Base-by-base conservation (phyloP, 2,329 filamentous ascomycete genomes). In the Pseudogymnoascus sp. region DNA sequence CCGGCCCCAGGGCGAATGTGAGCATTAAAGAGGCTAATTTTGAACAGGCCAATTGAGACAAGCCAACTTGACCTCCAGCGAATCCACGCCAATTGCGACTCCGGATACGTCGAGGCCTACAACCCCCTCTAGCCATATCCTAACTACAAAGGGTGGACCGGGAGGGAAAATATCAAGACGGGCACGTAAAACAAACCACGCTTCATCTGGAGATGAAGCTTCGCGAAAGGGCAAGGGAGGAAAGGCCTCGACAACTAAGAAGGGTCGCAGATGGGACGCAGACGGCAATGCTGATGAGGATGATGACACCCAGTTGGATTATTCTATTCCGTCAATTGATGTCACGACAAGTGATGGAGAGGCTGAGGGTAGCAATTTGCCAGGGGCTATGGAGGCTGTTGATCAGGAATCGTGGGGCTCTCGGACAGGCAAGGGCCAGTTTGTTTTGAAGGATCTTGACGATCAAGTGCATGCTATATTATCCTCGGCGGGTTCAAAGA, bases 381-480 rank as follows among this genome's bases (percentile, higher is more conserved):
- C 80, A 14, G 79, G 83, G 20, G 81, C 82, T 8, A 75, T 95
- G 2, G 89, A 95, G 68, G 82, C 84, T 41, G 85, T 97, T 32
- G 86, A 91, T 64, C 82, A 89, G 58, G 84, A 87, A 11, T 86
- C 89, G 1, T 97, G 91, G 91, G 94, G 94, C 35, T 89, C 83
- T 35, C 87, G 85, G 70, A 96, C 89, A 12, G 83, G 82, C 59
- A 92, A 93, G 75, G 94, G 94, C 59, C 90, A 97, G 71, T 99
- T 97, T 69, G 87, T 97, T 57, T 78, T 99, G 65, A 96, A 90
- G 70, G 94, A 99, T 69, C 77, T 99, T 6, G 93, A 92, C 64
- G 91, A 96, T 66, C 91, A 99, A 74, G 91, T 99, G 14, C 87
- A 96, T 69, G 88, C 86, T 35, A 97, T 99, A 61, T 79, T 99